phyloP scores from a whole-genome alignment of 768 basidiomycete genomes.

The Coprinellus aureogranulatus region DNA sequence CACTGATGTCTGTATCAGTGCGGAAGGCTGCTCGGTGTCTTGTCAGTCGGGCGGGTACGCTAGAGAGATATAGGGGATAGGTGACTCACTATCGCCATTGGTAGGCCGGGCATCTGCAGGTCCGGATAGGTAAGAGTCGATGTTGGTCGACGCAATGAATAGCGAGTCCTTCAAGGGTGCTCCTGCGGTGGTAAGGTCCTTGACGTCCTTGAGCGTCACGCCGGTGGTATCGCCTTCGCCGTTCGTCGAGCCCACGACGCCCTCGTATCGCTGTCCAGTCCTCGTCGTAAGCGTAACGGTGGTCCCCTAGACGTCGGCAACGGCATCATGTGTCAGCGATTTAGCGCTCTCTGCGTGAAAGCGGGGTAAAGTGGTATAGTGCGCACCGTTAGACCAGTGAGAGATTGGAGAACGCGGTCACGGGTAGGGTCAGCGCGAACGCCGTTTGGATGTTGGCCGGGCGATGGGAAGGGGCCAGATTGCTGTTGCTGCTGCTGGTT shows the following conservation, averaged over 20 bases:
- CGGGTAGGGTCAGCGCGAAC: constrained; percentile 46
- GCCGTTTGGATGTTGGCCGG: constrained; percentile 43
- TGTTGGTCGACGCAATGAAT: constrained; percentile 71
- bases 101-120: constrained; percentile 68
- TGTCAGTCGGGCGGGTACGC: too few species aligned
- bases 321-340: too few species aligned
- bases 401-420: constrained; percentile 61
- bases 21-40: constrained; percentile 81
- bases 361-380: too few species aligned
- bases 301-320: constrained; percentile 63
- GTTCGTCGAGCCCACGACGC: constrained; percentile 59
- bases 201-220: constrained; percentile 74
- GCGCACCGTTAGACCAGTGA: constrained; percentile 66
- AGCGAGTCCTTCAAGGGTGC: constrained; percentile 67
- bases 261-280: constrained; percentile 70
- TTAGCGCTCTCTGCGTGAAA: too few species aligned
- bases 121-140: constrained; percentile 70
- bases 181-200: constrained; percentile 65
- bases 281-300: constrained; percentile 76
- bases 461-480: constrained; percentile 41
- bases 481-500: constrained; percentile 30
- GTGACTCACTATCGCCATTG: constrained; percentile 64
- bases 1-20: constrained; percentile 77
- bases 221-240: constrained; percentile 69
- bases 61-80: too few species aligned